A percentile compares a stretch with the other conserved stretches of the same genome.
Evolutionary conservation across 1,284 basidiomycete species (phyloP).

Genomic region (Puccinia polysora): DNA sequence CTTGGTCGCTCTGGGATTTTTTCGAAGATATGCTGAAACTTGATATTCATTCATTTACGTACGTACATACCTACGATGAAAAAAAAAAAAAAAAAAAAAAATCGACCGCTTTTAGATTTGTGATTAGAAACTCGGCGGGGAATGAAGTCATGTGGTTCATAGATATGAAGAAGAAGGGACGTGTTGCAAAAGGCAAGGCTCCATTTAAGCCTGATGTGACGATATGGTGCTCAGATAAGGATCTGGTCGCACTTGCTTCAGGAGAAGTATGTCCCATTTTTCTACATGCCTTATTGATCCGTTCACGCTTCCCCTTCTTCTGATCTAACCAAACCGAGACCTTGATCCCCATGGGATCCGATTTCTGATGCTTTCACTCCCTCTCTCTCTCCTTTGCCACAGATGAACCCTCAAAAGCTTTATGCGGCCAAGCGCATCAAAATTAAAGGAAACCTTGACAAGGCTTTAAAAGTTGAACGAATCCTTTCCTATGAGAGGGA

Average conservation of each 20-base stretch:
- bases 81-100: too few relatives aligned
- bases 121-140: slow-evolving; percentile 38
- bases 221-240: slow-evolving; percentile 41
- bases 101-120: too few relatives aligned
- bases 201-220: slow-evolving; percentile 41
- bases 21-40: neutral
- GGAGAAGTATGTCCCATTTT: slow-evolving; percentile 19
- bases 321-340: too few relatives aligned
- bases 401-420: slow-evolving; percentile 43
- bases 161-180: slow-evolving; percentile 41
- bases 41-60: neutral
- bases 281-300: too few relatives aligned
- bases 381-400: neutral
- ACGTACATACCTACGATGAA: neutral
- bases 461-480: slow-evolving; percentile 36
- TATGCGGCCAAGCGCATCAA: slow-evolving; percentile 42
- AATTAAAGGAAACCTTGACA: slow-evolving; percentile 40
- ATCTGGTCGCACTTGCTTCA: slow-evolving; percentile 37
- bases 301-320: neutral
- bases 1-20: neutral
- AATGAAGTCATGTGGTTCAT: slow-evolving; percentile 40
- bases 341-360: too few relatives aligned
- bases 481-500: slow-evolving; percentile 39
- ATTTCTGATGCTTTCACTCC: neutral
- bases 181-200: slow-evolving; percentile 36